Conservation (phyloP, 2,329 filamentous ascomycete genomes). For the Ramularia endophylla region DNA sequence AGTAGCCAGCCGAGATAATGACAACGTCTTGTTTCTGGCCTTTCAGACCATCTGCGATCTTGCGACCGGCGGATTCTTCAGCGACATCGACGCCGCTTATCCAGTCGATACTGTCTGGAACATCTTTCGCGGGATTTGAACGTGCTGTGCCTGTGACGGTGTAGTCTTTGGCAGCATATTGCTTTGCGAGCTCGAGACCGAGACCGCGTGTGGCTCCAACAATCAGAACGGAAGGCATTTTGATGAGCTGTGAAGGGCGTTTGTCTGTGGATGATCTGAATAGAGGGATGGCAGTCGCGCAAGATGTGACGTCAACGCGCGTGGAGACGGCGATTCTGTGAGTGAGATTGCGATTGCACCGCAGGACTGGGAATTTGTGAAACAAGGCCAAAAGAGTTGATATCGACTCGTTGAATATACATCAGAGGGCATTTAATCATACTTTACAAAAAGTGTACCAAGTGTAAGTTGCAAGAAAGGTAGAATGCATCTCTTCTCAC, state of each 20-base stretch:
- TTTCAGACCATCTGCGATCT: constrained; percentile 20
- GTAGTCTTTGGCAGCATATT: constrained; percentile 50
- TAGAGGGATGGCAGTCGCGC: too few species aligned
- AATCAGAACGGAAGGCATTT: constrained; percentile 46
- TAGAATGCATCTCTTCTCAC: too few species aligned
- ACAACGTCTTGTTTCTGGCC: constrained; percentile 35
- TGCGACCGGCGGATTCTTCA: constrained; percentile 16
- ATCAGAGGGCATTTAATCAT: too few species aligned
- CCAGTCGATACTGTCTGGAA: constrained; percentile 37
- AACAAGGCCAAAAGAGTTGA: too few species aligned
- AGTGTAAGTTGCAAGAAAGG: too few species aligned
- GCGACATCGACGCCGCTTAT: constrained; percentile 18
- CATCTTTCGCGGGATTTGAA: constrained; percentile 41
- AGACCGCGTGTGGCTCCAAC: constrained; percentile 65
- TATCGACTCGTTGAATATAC: too few species aligned
- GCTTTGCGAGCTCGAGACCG: constrained; percentile 54
- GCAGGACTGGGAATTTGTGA: too few species aligned
- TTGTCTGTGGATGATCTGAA: too few species aligned
- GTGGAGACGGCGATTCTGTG: too few species aligned
- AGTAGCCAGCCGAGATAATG: constrained; percentile 65
- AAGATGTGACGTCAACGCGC: too few species aligned
- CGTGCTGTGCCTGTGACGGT: constrained; percentile 57
- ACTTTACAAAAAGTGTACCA: too few species aligned
- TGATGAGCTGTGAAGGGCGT: background rate
- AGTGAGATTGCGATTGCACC: too few species aligned